Conservation (phyloP, 768 basidiomycete species). For the Rhizopogon vesiculosus region DNA sequence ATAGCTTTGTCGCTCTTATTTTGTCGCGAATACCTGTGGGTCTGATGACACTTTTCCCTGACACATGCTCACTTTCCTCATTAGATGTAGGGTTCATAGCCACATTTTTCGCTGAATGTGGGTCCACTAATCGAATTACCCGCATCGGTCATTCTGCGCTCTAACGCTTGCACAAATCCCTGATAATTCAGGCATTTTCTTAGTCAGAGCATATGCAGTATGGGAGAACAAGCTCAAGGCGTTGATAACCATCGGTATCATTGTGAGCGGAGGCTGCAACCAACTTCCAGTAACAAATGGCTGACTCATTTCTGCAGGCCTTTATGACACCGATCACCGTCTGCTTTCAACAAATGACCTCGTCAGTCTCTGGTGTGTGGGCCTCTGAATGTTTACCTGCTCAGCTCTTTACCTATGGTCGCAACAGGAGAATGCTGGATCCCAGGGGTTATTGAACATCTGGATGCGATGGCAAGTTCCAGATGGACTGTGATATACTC, state of each 20-base stretch:
- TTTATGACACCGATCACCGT: neutral
- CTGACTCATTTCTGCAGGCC: neutral
- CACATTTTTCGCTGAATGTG: neutral
- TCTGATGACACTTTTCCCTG: neutral
- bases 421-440: too few relatives aligned
- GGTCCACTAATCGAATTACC: neutral
- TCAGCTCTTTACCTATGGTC: too few relatives aligned
- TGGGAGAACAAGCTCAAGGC: neutral
- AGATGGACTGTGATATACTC: too few relatives aligned
- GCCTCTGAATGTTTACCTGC: too few relatives aligned
- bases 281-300: neutral
- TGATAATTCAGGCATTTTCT: neutral
- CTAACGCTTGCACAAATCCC: neutral
- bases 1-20: neutral
- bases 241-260: neutral
- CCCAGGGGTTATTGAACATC: too few relatives aligned
- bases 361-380: too few relatives aligned
- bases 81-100: neutral
- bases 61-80: neutral
- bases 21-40: neutral
- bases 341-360: neutral
- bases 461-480: too few relatives aligned
- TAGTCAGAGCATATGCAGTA: neutral
- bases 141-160: neutral
- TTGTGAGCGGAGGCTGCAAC: neutral